Percentiles rank a stretch among this genome's conserved stretches.
Conservation (phyloP, 2,329 filamentous ascomycete species). For the Sporothrix luriei region DNA sequence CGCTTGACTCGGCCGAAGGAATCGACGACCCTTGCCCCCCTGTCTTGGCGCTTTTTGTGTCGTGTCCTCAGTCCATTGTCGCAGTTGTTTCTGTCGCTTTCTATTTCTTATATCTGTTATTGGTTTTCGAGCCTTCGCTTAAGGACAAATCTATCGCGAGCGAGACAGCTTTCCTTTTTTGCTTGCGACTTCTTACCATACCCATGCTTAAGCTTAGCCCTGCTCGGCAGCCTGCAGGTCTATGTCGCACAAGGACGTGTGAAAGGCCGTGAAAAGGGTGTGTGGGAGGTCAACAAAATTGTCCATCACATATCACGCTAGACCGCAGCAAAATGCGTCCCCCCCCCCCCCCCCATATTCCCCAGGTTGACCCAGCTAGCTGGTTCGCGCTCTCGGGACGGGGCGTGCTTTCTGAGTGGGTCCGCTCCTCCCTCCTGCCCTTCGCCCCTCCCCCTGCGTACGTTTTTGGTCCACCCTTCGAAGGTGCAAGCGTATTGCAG, state of each 20-base stretch:
- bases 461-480: not conserved
- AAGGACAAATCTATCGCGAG: not conserved
- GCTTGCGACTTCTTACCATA: not conserved
- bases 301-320: constrained; percentile 17
- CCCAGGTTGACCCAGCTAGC: constrained; percentile 12
- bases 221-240: constrained; percentile 5
- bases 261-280: not conserved
- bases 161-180: too few species aligned
- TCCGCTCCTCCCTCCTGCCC: not conserved
- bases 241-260: not conserved
- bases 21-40: not conserved
- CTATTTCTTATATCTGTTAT: not conserved
- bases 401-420: constrained; percentile 20
- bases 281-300: constrained; percentile 15
- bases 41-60: not conserved
- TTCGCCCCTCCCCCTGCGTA: not conserved
- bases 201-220: not conserved
- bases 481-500: not conserved
- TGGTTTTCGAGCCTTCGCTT: not conserved
- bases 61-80: not conserved
- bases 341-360: too few species aligned
- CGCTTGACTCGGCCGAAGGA: constrained; percentile 9
- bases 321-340: not conserved
- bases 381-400: constrained; percentile 24
- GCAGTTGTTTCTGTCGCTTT: not conserved